Base-by-base conservation (phyloP, 2,329 filamentous ascomycete species). In the Ophiostoma angusticollis region DNA sequence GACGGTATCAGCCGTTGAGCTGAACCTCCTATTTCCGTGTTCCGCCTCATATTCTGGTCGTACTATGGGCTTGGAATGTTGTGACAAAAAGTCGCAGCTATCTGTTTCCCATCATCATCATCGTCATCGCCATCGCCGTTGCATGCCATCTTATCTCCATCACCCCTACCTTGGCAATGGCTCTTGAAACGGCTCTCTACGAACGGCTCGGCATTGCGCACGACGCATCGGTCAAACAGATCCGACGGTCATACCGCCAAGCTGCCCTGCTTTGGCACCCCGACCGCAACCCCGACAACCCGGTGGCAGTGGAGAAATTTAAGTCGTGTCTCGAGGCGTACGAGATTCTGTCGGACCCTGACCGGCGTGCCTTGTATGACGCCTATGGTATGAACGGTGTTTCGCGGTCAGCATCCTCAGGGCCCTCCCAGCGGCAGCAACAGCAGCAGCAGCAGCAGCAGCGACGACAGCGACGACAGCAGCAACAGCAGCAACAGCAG, bases 291-390 rank as follows among this genome's bases (percentile, higher is more conserved):
- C 87, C 85, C 61, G 80, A 93, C 62, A 85, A 87, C 51, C 79
- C 86, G 24, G 65, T 76, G 40, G 84, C 89, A 9, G 69, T 75
- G 45, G 89, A 96, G 58, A 94, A 87, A 61, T 98, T 98, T 71
- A 96, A 96, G 65, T 89, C 95, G 60, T 83, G 86, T 46, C 93
- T 86, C 1, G 86, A 96, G 64, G 91, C 91, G 42, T 98, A 95
- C 65, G 91, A 98, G 64, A 93, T 98, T 51, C 78, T 98, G 3
- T 93, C 85, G 45, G 89, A 96, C 53, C 87, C 89, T 44, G 86
- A 95, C 57, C 96, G 95, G 64, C 81, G 91, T 54, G 91, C 93
- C 60, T 78, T 79, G 35, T 98, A 98, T 58, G 91, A 98, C 57
- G 78, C 91, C 57, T 94, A 79, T 59, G 91, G 91, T 45, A 78